phyloP scores from a whole-genome alignment of 768 basidiomycete species.

The Tulasnella sp. region DNA sequence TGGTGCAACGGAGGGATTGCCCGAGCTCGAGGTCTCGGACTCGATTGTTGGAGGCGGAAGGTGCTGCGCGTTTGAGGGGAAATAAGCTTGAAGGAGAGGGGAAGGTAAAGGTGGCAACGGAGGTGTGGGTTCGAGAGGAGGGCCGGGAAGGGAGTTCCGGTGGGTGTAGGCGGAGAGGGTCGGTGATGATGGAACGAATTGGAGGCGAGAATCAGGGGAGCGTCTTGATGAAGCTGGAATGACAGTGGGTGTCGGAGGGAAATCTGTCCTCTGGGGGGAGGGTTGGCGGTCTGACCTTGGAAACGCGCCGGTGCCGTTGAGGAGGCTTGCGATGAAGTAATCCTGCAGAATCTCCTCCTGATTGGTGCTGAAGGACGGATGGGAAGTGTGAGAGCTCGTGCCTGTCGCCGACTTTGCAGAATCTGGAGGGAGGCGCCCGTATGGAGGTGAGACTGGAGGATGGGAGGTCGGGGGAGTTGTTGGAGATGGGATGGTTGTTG shows the following conservation, averaged over 20 bases:
- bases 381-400: background rate
- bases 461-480: background rate
- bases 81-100: constrained; percentile 34
- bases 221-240: background rate
- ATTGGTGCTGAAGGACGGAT: constrained; percentile 16
- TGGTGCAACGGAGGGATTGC: constrained; percentile 10
- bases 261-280: constrained; percentile 1
- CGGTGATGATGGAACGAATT: constrained; percentile 24
- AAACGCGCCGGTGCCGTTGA: constrained; percentile 9
- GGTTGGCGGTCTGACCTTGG: constrained; percentile 6
- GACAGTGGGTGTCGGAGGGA: constrained; percentile 1
- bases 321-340: constrained; percentile 22
- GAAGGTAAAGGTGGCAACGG: constrained; percentile 38
- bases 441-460: constrained; percentile 1
- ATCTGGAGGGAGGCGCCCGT: background rate
- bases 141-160: constrained; percentile 37
- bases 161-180: constrained; percentile 36
- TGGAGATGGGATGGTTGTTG: constrained; percentile 17
- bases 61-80: constrained; percentile 3
- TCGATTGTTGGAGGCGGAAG: constrained; percentile 4
- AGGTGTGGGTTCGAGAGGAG: constrained; percentile 38
- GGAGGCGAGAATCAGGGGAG: constrained; percentile 4
- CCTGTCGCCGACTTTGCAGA: constrained; percentile 4
- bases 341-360: constrained; percentile 28
- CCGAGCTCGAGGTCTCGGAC: constrained; percentile 9